These are phyloP conservation scores for Colletotrichum acutatum DNA, from an alignment of 2,329 filamentous ascomycete species.

Conservation along the genomic window DNA sequence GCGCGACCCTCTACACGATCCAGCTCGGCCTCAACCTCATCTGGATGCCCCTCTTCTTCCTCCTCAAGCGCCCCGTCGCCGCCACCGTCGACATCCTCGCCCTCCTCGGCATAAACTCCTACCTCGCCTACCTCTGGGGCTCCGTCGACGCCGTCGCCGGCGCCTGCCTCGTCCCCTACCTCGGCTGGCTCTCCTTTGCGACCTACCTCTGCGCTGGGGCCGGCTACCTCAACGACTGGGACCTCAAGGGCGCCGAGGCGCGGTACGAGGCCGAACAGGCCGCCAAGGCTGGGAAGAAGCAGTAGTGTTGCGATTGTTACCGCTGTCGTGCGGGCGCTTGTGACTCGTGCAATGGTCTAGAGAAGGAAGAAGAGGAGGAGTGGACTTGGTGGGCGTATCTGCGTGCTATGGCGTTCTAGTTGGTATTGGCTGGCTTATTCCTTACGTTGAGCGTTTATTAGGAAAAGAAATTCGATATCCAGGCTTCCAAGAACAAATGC, in stretches of 20 bases:
- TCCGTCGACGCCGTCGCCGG: constrained; percentile 78
- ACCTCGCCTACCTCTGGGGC: constrained; percentile 81
- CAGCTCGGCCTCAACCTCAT: constrained; percentile 87
- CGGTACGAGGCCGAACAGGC: constrained; percentile 38
- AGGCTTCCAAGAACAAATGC: background rate
- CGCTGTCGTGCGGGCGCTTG: background rate
- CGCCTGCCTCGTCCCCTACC: constrained; percentile 82
- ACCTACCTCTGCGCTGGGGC: constrained; percentile 82
- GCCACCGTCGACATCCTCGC: constrained; percentile 81
- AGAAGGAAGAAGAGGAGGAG: background rate
- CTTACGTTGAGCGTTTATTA: background rate
- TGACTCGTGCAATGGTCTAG: too few species aligned
- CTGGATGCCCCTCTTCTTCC: constrained; percentile 96
- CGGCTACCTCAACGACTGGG: constrained; percentile 77
- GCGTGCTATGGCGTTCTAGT: background rate
- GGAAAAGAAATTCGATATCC: background rate
- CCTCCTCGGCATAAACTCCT: constrained; percentile 77
- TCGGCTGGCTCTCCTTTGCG: constrained; percentile 88
- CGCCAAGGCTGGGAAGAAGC: constrained; percentile 39
- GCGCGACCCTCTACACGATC: constrained; percentile 84
- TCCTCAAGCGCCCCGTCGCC: constrained; percentile 75
- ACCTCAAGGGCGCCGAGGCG: constrained; percentile 51
- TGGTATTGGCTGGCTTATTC: background rate
- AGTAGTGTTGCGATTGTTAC: constrained; percentile 33
- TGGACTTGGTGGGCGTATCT: background rate